Conservation (phyloP, 768 basidiomycete genomes). For the Termitomyces sp. region DNA sequence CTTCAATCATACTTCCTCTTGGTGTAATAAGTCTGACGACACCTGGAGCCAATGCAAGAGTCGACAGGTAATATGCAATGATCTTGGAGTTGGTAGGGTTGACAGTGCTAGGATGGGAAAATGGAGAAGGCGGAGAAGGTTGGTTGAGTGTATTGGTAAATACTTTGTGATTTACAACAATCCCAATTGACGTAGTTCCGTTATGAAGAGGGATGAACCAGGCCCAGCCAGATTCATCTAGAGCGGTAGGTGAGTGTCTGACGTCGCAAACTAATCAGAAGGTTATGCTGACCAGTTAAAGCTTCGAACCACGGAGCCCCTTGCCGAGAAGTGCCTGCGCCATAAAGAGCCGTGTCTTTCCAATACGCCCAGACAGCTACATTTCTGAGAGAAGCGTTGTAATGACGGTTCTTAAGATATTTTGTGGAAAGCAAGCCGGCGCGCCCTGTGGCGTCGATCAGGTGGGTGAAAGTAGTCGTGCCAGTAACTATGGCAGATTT, state of each 20-base stretch:
- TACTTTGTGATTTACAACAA: slow-evolving; percentile 53
- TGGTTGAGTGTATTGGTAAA: slow-evolving; percentile 35
- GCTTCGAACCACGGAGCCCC: slow-evolving; percentile 71
- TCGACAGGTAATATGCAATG: slow-evolving; percentile 35
- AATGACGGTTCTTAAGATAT: slow-evolving; percentile 65
- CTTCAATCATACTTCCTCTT: slow-evolving; percentile 29
- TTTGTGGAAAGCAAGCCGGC: slow-evolving; percentile 62
- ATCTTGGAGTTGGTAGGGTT: slow-evolving; percentile 21
- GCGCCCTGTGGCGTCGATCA: slow-evolving; percentile 76
- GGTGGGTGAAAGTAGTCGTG: slow-evolving; percentile 55
- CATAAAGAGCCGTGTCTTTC: slow-evolving; percentile 49
- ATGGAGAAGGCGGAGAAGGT: slow-evolving; percentile 22
- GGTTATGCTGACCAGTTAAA: slow-evolving; percentile 52
- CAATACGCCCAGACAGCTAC: slow-evolving; percentile 80
- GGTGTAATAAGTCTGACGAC: slow-evolving; percentile 35
- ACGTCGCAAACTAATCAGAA: background rate
- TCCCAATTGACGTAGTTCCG: slow-evolving; percentile 55
- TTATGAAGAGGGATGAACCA: slow-evolving; percentile 71
- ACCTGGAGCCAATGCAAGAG: slow-evolving; percentile 44
- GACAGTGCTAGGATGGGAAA: slow-evolving; percentile 19
- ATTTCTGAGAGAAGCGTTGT: slow-evolving; percentile 66
- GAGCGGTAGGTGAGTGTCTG: background rate
- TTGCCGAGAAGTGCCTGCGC: slow-evolving; percentile 39
- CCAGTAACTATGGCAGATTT: slow-evolving; percentile 27
- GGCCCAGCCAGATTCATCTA: slow-evolving; percentile 68